Evolutionary conservation across 768 basidiomycete species (phyloP).

Genomic region (Cystobasidium onofrii): DNA sequence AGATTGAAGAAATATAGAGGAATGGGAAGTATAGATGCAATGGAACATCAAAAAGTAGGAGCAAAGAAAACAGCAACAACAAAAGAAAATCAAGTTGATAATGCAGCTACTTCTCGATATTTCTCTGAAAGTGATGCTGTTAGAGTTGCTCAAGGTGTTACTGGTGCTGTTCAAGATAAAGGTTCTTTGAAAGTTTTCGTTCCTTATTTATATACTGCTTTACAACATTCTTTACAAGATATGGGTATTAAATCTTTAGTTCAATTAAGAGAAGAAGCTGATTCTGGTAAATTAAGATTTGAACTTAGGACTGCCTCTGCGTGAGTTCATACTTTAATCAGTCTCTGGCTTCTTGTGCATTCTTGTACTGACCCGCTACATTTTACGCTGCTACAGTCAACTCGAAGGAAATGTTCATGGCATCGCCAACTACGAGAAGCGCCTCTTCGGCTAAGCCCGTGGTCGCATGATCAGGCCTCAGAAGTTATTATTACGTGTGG

Average conservation of each 20-base stretch:
- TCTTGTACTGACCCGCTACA: too few relatives aligned
- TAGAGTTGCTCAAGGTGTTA: constrained; percentile 94
- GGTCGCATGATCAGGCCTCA: too few relatives aligned
- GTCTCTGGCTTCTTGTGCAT: too few relatives aligned
- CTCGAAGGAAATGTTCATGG: constrained; percentile 28
- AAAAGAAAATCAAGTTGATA: constrained; percentile 46
- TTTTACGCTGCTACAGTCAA: constrained; percentile 28
- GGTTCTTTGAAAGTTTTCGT: constrained; percentile 87
- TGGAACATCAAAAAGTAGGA: constrained; percentile 58
- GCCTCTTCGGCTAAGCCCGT: constrained; percentile 20
- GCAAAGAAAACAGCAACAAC: constrained; percentile 50
- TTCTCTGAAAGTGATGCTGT: constrained; percentile 86
- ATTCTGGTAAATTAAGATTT: constrained; percentile 64
- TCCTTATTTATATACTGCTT: constrained; percentile 52
- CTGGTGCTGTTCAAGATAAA: constrained; percentile 94
- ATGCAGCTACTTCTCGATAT: constrained; percentile 92
- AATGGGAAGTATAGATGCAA: constrained; percentile 76
- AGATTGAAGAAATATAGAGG: constrained; percentile 97
- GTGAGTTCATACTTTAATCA: too few relatives aligned
- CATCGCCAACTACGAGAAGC: constrained; percentile 30
- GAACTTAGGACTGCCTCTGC: constrained; percentile 90
- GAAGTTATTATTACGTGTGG: neutral
- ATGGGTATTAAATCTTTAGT: constrained; percentile 65
- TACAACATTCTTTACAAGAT: constrained; percentile 74
- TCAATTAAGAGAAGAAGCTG: constrained; percentile 62